Base-by-base conservation (phyloP, 1,139 yeast genomes). In the Pichia sp. region DNA sequence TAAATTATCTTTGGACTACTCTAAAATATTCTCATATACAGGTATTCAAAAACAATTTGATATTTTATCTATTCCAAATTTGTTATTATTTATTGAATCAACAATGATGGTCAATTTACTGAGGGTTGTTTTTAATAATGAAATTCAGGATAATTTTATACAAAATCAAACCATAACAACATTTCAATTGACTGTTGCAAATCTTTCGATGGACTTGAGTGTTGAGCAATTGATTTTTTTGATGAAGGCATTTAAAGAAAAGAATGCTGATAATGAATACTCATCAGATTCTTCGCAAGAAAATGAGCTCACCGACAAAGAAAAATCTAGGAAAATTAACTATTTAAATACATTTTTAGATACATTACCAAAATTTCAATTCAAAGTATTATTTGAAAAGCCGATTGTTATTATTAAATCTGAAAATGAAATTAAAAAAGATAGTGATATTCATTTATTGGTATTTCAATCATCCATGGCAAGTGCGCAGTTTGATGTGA, bases 81-180 rank as follows among this genome's bases (percentile, higher is more conserved):
- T 69, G 42, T 69, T 76, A 27, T 50, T 74, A 25, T 75, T 76
- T 15, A 68, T 75, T 42, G 75, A 75, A 50, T 72, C 85, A 0
- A 80, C 80, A 48, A 14, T 61, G 72, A 10, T 68, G 60, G 41
- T 69, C 19, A 50, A 50, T 30, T 2, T 52, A 3, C 30, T 52
- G 3, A 41, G 51, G 22, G 34, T 48, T 7, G 42, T 49, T 14
- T 37, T 49, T 7, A 46, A 33, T 24, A 34, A 45, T 13, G 34
- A 34, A 9, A 31, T 24, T 2, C 21, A 27, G 8, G 15, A 25
- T 3, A 33, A 37, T 16, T 42, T 43, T 15, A 23, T 43, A 10
- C 24, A 32, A 13, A 40, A 38, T 5, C 49, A 50, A 22, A 49
- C 58, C 0, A 21, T 56, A 18, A 26, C 49, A 6, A 37, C 43